phyloP scores from a whole-genome alignment of 306 rosid species.

The Hylodesmum podocarpum region DNA sequence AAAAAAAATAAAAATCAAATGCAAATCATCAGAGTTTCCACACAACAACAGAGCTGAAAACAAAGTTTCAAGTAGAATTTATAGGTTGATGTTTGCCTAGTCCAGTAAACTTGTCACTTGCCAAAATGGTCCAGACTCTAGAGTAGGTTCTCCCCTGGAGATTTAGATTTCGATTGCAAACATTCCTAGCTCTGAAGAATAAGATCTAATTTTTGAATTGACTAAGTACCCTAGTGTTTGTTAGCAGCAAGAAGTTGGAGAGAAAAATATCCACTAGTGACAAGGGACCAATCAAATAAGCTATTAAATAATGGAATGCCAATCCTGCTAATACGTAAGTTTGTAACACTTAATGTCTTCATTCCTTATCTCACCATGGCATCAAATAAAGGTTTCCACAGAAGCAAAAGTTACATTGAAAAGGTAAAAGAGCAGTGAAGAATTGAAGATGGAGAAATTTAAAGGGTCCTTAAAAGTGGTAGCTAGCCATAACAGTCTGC shows the following conservation, averaged over 20 bases:
- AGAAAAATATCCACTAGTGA: neutral
- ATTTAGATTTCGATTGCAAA: neutral
- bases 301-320: neutral
- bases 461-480: neutral
- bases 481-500: neutral
- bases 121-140: constrained; percentile 9
- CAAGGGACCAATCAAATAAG: neutral
- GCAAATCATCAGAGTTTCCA: neutral
- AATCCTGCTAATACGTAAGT: neutral
- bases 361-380: neutral
- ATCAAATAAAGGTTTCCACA: neutral
- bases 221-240: neutral
- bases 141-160: neutral
- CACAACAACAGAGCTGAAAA: neutral
- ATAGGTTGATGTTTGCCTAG: neutral
- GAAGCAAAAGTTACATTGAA: neutral
- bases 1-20: neutral
- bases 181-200: neutral
- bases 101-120: neutral
- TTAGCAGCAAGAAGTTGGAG: neutral
- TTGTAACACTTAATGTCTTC: neutral
- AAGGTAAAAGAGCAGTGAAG: neutral
- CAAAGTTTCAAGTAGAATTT: neutral
- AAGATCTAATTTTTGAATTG: neutral
- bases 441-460: neutral